Conservation (phyloP, 306 rosid genomes). For the Ormosia emarginata region DNA sequence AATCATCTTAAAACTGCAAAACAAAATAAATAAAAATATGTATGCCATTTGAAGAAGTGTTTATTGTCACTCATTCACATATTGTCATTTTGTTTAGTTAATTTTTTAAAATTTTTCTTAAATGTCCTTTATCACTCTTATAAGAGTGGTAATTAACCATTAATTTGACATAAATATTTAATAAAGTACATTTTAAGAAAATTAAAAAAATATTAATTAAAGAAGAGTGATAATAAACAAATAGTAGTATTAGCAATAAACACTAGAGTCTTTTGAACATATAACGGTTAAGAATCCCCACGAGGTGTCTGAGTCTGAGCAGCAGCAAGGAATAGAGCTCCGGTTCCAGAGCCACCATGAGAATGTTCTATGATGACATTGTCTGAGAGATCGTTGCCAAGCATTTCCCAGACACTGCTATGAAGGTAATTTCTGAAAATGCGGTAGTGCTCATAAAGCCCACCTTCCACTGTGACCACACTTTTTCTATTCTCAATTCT, state of each 20-base stretch:
- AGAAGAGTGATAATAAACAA: too few relatives aligned
- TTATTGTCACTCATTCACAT: too few relatives aligned
- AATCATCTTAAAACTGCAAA: not conserved
- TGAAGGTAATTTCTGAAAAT: constrained; percentile 71
- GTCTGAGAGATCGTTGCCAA: constrained; percentile 58
- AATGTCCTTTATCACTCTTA: too few relatives aligned
- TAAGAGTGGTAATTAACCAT: too few relatives aligned
- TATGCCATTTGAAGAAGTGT: too few relatives aligned
- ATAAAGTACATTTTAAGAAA: too few relatives aligned
- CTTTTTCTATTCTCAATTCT: constrained; percentile 54
- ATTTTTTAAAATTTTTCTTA: too few relatives aligned
- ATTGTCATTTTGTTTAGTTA: too few relatives aligned
- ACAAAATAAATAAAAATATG: not conserved
- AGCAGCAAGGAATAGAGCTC: constrained; percentile 65
- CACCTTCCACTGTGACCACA: constrained; percentile 65
- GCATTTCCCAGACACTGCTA: constrained; percentile 77
- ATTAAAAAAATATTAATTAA: too few relatives aligned
- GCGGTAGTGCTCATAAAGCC: constrained; percentile 61
- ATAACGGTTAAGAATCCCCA: constrained; percentile 12
- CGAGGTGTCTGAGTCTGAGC: constrained; percentile 37
- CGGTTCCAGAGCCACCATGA: constrained; percentile 70
- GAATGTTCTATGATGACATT: constrained; percentile 60
- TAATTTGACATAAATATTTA: too few relatives aligned
- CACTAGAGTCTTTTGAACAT: not conserved
- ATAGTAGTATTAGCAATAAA: too few relatives aligned